These are phyloP conservation scores for Elongisporangium anandrum DNA, from an alignment of 352 stramenopile genomes.

Conservation along the genomic window DNA sequence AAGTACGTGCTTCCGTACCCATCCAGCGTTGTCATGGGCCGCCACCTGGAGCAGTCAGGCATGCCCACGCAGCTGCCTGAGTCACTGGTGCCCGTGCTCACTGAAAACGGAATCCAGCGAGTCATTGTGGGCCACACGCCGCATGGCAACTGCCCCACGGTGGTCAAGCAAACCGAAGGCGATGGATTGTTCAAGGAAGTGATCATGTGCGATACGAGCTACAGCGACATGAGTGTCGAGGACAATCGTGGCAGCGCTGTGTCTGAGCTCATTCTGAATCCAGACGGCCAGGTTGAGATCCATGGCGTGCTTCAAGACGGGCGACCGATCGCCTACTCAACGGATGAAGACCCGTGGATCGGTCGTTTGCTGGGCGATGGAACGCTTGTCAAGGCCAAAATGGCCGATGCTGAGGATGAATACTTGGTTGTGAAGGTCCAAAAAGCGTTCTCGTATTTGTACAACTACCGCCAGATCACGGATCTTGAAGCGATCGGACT, in stretches of 20 bases:
- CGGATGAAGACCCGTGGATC: slow-evolving; percentile 33
- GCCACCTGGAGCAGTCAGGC: slow-evolving; percentile 60
- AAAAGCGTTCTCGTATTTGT: slow-evolving; percentile 61
- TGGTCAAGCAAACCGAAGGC: slow-evolving; percentile 54
- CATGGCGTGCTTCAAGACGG: slow-evolving; percentile 54
- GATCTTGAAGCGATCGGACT: not conserved
- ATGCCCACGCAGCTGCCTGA: slow-evolving; percentile 62
- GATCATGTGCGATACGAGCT: slow-evolving; percentile 92
- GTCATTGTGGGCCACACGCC: slow-evolving; percentile 92
- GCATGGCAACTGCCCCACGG: slow-evolving; percentile 88
- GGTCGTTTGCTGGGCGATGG: slow-evolving; percentile 45
- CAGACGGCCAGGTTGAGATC: slow-evolving; percentile 37
- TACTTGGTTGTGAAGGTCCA: slow-evolving; percentile 64
- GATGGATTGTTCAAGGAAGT: slow-evolving; percentile 62
- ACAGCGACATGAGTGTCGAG: slow-evolving; percentile 62
- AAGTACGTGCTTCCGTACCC: slow-evolving; percentile 66
- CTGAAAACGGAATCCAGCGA: slow-evolving; percentile 68
- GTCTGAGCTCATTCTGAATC: slow-evolving; percentile 70
- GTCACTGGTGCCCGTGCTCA: slow-evolving; percentile 45
- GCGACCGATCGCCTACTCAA: slow-evolving; percentile 34
- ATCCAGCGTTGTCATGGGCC: slow-evolving; percentile 71
- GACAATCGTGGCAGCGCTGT: slow-evolving; percentile 83
- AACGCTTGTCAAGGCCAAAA: slow-evolving; percentile 59
- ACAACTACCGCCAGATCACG: slow-evolving; percentile 20
- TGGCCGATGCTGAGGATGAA: slow-evolving; percentile 25